A percentile compares a stretch with the other conserved stretches of the same genome.
These are phyloP conservation scores for Domatiomyces catenatus DNA, from an alignment of 2,329 filamentous ascomycete species.

Conservation along the genomic window DNA sequence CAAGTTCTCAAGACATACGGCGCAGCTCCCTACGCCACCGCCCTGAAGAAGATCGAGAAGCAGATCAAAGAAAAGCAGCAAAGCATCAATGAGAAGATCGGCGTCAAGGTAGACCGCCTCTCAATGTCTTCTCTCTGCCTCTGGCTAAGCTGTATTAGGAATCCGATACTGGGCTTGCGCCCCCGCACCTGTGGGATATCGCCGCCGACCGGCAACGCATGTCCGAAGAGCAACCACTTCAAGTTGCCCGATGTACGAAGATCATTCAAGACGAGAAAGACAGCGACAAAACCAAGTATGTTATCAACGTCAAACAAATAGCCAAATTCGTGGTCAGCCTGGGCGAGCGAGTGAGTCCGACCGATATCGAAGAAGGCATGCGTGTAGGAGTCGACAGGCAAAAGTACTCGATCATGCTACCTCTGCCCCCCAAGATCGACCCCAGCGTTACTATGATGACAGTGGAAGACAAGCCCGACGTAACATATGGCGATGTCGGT, in stretches of 20 bases:
- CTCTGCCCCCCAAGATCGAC: slow-evolving; percentile 94
- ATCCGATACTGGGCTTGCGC: slow-evolving; percentile 94
- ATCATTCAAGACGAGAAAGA: slow-evolving; percentile 97
- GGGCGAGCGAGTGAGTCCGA: slow-evolving; percentile 89
- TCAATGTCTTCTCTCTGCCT: background rate
- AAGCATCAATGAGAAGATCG: slow-evolving; percentile 98
- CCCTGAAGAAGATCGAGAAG: slow-evolving; percentile 94
- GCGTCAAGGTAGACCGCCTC: slow-evolving; percentile 29
- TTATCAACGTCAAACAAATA: slow-evolving; percentile 99
- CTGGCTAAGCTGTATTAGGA: slow-evolving; percentile 42
- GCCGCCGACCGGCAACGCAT: slow-evolving; percentile 96
- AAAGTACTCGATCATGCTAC: slow-evolving; percentile 97
- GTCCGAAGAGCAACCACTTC: slow-evolving; percentile 92
- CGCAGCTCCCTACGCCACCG: slow-evolving; percentile 82
- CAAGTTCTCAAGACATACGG: slow-evolving; percentile 99
- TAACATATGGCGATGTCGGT: slow-evolving; percentile 96
- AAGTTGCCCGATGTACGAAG: slow-evolving; percentile 96
- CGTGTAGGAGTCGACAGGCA: slow-evolving; percentile 93
- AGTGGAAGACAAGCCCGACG: slow-evolving; percentile 97
- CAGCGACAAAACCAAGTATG: slow-evolving; percentile 96
- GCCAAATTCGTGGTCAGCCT: slow-evolving; percentile 98
- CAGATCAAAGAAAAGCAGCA: slow-evolving; percentile 99
- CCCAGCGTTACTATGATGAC: slow-evolving; percentile 99
- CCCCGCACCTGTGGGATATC: slow-evolving; percentile 97
- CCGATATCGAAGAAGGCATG: slow-evolving; percentile 99